phyloP scores from a whole-genome alignment of 306 rosid genomes.

The Carpinus viminea region DNA sequence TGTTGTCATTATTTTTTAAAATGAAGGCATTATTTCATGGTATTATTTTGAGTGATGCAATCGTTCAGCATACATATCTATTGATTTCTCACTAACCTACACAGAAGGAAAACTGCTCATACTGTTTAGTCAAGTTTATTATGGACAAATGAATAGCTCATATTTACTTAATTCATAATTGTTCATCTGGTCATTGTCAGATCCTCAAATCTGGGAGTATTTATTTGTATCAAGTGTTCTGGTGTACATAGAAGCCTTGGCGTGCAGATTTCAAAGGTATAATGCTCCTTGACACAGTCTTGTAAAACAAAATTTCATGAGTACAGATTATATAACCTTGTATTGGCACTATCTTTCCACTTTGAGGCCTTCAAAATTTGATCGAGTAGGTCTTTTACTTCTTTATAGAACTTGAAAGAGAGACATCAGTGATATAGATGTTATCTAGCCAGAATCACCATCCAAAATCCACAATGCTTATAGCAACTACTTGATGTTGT shows the following conservation, averaged over 20 bases:
- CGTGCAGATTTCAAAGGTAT: constrained; percentile 91
- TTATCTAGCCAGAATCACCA: not conserved
- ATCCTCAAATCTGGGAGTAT: constrained; percentile 75
- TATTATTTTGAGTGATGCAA: not conserved
- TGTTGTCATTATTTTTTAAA: not conserved
- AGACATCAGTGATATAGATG: not conserved
- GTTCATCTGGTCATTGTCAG: constrained; percentile 40
- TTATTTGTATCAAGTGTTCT: constrained; percentile 93
- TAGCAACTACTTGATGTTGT: not conserved
- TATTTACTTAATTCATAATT: constrained; percentile 8
- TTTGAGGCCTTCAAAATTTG: not conserved
- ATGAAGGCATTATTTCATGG: not conserved
- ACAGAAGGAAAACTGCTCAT: not conserved
- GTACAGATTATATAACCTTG: not conserved
- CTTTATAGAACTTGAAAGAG: not conserved
- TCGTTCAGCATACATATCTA: not conserved
- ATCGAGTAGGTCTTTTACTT: not conserved
- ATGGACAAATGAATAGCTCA: constrained; percentile 12
- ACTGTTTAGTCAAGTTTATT: constrained; percentile 12
- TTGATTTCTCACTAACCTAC: not conserved
- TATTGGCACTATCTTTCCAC: not conserved
- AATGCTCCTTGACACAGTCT: constrained; percentile 10
- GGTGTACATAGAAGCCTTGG: constrained; percentile 96
- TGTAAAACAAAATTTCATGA: not conserved
- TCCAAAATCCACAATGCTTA: not conserved